A percentile compares a stretch with the other conserved stretches of the same genome.
Evolutionary conservation across 2,329 filamentous ascomycete genomes (phyloP).

Genomic region (Trichoderma sp.): DNA sequence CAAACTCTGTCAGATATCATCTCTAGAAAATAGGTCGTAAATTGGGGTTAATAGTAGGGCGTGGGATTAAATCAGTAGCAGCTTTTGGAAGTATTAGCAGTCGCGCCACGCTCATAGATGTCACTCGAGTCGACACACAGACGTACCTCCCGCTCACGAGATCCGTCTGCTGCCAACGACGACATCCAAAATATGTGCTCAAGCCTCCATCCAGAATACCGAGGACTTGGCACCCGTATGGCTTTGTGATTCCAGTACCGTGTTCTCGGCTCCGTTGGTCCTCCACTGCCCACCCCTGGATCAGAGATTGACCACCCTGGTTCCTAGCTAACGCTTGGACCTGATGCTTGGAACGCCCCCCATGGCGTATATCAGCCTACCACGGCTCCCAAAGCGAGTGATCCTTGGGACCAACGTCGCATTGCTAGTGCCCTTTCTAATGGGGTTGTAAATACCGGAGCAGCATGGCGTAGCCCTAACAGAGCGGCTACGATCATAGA

Average conservation of each 20-base stretch:
- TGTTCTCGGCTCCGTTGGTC: slow-evolving; percentile 8
- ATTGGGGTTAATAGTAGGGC: background rate
- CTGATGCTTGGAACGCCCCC: background rate
- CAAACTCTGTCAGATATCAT: slow-evolving; percentile 18
- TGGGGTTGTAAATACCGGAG: background rate
- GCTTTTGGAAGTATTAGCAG: background rate
- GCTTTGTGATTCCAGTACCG: background rate
- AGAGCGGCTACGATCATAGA: background rate
- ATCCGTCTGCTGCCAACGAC: background rate
- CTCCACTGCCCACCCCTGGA: background rate
- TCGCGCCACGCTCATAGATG: background rate
- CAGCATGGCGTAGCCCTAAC: background rate
- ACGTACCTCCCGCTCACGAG: background rate
- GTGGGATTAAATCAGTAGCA: background rate
- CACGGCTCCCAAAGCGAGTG: background rate
- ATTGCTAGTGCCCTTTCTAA: background rate
- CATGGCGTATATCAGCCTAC: background rate
- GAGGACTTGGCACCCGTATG: background rate
- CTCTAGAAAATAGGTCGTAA: background rate
- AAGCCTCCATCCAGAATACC: background rate
- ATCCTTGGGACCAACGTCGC: background rate
- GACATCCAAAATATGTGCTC: background rate
- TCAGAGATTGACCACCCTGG: background rate
- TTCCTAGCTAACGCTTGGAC: background rate
- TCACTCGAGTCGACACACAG: background rate